A percentile compares a stretch with the other conserved stretches of the same genome.
Conservation (phyloP, 2,329 filamentous ascomycete species). For the Sporothrix brunneoviolacea region DNA sequence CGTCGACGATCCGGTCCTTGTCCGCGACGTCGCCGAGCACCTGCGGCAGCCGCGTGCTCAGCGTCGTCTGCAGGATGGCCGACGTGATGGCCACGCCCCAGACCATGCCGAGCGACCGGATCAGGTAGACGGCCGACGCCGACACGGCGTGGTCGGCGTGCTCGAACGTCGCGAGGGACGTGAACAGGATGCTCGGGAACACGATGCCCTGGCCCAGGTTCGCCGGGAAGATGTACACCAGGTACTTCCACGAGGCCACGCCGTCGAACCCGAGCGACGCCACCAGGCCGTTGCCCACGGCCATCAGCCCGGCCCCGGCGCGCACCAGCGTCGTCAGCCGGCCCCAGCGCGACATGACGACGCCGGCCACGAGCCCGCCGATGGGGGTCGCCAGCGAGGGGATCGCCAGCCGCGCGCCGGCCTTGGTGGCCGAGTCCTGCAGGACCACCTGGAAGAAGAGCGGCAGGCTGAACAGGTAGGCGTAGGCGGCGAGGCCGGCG, state of each 20-base stretch:
- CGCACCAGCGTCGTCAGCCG: slow-evolving; percentile 47
- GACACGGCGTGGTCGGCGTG: slow-evolving; percentile 33
- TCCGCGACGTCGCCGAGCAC: slow-evolving; percentile 45
- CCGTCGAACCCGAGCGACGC: slow-evolving; percentile 32
- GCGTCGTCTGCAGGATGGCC: slow-evolving; percentile 55
- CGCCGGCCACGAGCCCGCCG: slow-evolving; percentile 48
- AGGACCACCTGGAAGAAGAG: slow-evolving; percentile 64
- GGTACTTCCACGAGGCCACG: slow-evolving; percentile 48
- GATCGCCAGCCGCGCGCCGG: slow-evolving; percentile 57
- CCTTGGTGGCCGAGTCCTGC: slow-evolving; percentile 55
- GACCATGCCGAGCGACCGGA: slow-evolving; percentile 56
- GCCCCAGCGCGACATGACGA: slow-evolving; percentile 47
- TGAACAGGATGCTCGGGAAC: slow-evolving; percentile 54
- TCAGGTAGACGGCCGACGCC: slow-evolving; percentile 44
- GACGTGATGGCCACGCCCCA: slow-evolving; percentile 59
- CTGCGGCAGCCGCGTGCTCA: slow-evolving; percentile 46
- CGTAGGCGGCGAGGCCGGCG: slow-evolving; percentile 55
- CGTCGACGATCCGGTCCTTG: slow-evolving; percentile 50
- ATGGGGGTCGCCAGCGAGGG: slow-evolving; percentile 54
- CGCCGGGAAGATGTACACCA: slow-evolving; percentile 50
- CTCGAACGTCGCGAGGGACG: slow-evolving; percentile 55
- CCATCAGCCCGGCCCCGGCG: slow-evolving; percentile 43
- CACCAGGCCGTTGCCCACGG: slow-evolving; percentile 39
- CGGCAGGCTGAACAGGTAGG: slow-evolving; percentile 62
- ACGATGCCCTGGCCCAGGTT: slow-evolving; percentile 55